phyloP scores from a whole-genome alignment of 2,329 filamentous ascomycete genomes.

The Penicillium oxalicum region DNA sequence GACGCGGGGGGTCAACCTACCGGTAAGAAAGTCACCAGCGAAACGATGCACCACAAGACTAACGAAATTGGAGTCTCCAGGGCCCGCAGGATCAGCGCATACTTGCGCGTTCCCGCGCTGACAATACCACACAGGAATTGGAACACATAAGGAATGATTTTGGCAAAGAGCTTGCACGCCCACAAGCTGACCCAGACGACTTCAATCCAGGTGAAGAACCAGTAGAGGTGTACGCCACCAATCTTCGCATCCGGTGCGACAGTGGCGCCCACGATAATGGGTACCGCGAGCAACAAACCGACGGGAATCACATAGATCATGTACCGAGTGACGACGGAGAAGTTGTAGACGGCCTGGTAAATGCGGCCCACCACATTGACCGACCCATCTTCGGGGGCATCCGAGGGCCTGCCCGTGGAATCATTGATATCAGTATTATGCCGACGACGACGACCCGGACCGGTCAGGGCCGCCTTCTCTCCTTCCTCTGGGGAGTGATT shows the following conservation, averaged over 20 bases:
- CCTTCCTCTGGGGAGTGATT: neutral
- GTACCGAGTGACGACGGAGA: constrained; percentile 58
- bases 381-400: constrained; percentile 47
- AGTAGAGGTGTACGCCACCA: constrained; percentile 51
- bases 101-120: constrained; percentile 59
- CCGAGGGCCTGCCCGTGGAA: constrained; percentile 27
- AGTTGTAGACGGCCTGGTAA: constrained; percentile 57
- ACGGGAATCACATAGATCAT: constrained; percentile 57
- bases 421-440: constrained; percentile 24
- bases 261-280: constrained; percentile 57
- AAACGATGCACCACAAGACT: constrained; percentile 55
- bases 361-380: constrained; percentile 55
- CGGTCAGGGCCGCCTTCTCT: constrained; percentile 22
- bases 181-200: constrained; percentile 60
- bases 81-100: constrained; percentile 52
- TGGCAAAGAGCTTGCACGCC: constrained; percentile 55
- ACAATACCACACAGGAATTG: constrained; percentile 58
- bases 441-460: constrained; percentile 27
- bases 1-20: constrained; percentile 29
- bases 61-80: constrained; percentile 57
- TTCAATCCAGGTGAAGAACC: constrained; percentile 62
- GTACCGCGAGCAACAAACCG: constrained; percentile 53
- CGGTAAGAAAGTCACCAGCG: constrained; percentile 55
- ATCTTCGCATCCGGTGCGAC: constrained; percentile 45
- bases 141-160: constrained; percentile 55